Base-by-base conservation (phyloP, 805 yeast genomes). In the Zygosaccharomyces lentus region DNA sequence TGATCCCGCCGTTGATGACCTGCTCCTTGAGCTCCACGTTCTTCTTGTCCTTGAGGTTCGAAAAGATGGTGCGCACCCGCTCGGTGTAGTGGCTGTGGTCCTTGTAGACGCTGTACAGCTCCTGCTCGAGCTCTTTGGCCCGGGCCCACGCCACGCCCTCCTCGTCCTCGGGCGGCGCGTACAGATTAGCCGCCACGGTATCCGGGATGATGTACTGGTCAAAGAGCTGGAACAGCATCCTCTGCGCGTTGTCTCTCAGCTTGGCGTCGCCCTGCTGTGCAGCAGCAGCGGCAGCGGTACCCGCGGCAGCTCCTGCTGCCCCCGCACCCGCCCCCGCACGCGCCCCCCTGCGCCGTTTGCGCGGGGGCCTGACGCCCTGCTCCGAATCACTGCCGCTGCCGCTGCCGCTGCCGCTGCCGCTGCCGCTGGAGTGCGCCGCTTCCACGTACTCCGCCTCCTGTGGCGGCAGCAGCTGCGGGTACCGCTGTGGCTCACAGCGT, bases 1-100 rank as follows among this genome's bases (percentile, higher is more conserved):
- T 67, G 23, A 87, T 66, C 16, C 72, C 69, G 25, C 77, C 74
- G 29, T 74, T 69, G 27, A 82, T 65, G 3, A 90, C 74, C 47
- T 82, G 78, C 23, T 69, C 67, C 53, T 87, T 75, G 37, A 82
- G 76, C 37, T 69, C 69, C 40, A 68, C 67, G 54, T 81, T 84
- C 64, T 81, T 85, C 46, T 58, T 62, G 54, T 75, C 82, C 57
- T 70, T 71, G 47, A 80, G 69, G 64, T 81, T 82, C 60, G 79
- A 81, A 61, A 76, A 72, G 46, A 83, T 71, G 41, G 84, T 74
- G 63, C 96, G 69, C 57, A 84, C 77, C 66, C 82, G 79, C 54
- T 80, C 85, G 41, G 84, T 72, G 67, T 90, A 85, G 19, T 41
- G 53, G 30, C 49, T 57, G 10, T 39, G 43, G 38, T 61, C 67